These are phyloP conservation scores for Pichia eremophila DNA, from an alignment of 805 yeast species.

Conservation along the genomic window DNA sequence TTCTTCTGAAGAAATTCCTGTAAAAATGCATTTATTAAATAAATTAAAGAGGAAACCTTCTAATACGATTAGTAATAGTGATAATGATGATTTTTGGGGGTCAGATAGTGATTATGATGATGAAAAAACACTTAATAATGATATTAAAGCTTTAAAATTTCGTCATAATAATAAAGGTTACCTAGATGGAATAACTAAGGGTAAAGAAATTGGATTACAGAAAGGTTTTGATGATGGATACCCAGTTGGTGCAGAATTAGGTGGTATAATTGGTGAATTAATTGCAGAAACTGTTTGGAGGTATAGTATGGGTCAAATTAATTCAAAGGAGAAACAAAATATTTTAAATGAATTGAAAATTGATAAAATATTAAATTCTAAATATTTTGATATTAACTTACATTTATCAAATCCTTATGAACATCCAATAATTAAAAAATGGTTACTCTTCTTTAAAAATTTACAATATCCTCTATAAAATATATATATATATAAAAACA, in stretches of 20 bases:
- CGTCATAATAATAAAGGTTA: conserved; percentile 75
- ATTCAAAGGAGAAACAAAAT: conserved; percentile 11
- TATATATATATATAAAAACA: not conserved
- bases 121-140: not conserved
- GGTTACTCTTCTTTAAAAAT: conserved; percentile 10
- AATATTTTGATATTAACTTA: conserved; percentile 45
- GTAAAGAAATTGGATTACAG: conserved; percentile 65
- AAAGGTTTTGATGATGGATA: conserved; percentile 75
- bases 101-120: not conserved
- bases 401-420: conserved; percentile 25
- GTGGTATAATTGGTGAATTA: conserved; percentile 54
- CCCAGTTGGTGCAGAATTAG: conserved; percentile 65
- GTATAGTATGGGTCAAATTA: conserved; percentile 2
- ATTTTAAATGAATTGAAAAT: conserved; percentile 51
- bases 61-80: too few relatives aligned
- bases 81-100: too few relatives aligned
- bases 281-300: conserved; percentile 35
- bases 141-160: conserved; percentile 30
- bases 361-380: conserved; percentile 42
- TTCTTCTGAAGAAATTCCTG: too few relatives aligned
- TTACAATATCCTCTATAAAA: not conserved
- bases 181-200: conserved; percentile 62
- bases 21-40: too few relatives aligned
- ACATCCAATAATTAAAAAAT: conserved; percentile 21
- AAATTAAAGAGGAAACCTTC: too few relatives aligned